Evolutionary conservation across 140 eudicot species (phyloP), one percentile per base, ranked within the genome.

Genomic region (Ambrosia hybrid): DNA sequence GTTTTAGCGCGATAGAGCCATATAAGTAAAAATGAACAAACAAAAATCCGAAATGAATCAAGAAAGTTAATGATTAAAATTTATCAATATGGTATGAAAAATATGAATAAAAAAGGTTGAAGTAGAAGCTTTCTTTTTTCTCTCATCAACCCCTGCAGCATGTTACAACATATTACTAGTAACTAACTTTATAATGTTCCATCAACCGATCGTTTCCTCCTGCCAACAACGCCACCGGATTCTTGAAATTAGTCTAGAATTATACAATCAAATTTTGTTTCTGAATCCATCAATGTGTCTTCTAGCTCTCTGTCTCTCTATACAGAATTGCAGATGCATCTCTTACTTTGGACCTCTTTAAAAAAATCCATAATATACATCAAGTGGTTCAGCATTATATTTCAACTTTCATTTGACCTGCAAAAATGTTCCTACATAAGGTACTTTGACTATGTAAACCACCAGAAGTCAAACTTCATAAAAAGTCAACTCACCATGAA

Each of bases 391-490:
- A n/a, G 46, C 52, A 71, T 88, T 82, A 91, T 76, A 65, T 85
- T 79, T 91, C 97, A 79, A 88, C 86, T 80, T 91, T 91, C 97
- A 84, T 88, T 66, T 91, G 93, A 81, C 80, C 77, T 75, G 83
- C 45, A 65, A n/a, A 67, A 53, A 56, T 48, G 52, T 41, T 9
- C 41, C 48, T 4, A 30, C 16, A 59, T 52, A 46, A 74, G 69
- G 65, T 51, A 30, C 4, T 39, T 38, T 73, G 83, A 79, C 83
- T 14, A 59, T 79, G 15, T 49, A 68, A 3, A 41, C 67, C 61
- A 49, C 14, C 67, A 48, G 2, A 73, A 67, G 79, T 79, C 83
- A 79, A 78, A 68, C 55, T 43, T 51, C 1, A 12, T 7, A 48
- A 9, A 76, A 67, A 73, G 75, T 76, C 67, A 59, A 65, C 91